Base-by-base conservation (phyloP, 2,329 filamentous ascomycete species). In the Acephala macrosclerotiorum region DNA sequence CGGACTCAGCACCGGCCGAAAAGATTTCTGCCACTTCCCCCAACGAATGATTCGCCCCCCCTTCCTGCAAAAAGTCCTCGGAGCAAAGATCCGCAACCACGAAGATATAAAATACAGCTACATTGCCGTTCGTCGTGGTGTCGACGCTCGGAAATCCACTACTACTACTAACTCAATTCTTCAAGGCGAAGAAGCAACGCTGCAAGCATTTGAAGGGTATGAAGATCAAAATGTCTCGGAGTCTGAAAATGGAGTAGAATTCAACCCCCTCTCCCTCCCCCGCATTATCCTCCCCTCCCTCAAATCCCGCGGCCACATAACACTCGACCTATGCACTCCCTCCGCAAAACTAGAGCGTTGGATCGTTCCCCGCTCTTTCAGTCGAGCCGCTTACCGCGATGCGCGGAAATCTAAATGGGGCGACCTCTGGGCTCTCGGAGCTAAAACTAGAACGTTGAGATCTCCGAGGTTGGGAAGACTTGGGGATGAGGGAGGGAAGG, bases 31-130 rank as follows among this genome's bases (percentile, higher is more conserved):
- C 78, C 92, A 91, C 77, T 98, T 99, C 78, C 86, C 84, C 68
- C 96, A 99, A 80, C 89, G 96, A 56, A 98, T 93, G 76, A 91
- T 94, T 59, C 89, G 94, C 0, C 96, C 96, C 0, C 81, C 83
- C 0, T 97, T 94, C 77, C 84, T 97, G 63, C 93, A 96, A 76
- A 86, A 86, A 56, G 85, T 98, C 56, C 81, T 96, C 22, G 87
- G 88, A 20, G 88, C 86, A 26, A 82, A 82, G 7, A 86, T 89
- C 72, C 87, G 87, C 69, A 97, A 97, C 76, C 92, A 96, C 75
- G 95, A 97, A 76, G 94, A 98, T 74, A 86, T 97, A 16, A 86
- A 93, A 73, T 99, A 94, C 79, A 96, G 92, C 76, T 99, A 97
- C 77, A 76, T 99, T 16, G 91, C 91, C 3, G 86, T 98, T 20